These are phyloP conservation scores for Pyrrhoderma lamaoense DNA, from an alignment of 1,284 basidiomycete genomes.

Conservation along the genomic window DNA sequence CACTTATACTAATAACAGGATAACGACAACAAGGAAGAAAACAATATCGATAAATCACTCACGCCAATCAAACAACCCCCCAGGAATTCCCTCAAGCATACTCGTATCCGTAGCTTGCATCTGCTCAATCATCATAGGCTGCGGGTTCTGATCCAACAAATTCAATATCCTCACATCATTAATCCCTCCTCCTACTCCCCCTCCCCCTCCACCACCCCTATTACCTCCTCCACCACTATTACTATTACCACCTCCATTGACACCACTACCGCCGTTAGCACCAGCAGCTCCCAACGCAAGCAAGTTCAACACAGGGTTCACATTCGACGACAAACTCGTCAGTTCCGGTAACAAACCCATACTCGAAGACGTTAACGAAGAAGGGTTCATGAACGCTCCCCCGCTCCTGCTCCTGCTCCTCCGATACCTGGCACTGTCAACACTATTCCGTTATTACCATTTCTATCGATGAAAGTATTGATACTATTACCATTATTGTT, in stretches of 20 bases:
- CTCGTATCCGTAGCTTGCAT: conserved; percentile 62
- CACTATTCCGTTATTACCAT: no score
- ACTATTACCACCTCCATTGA: no score
- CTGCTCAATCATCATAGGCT: conserved; percentile 48
- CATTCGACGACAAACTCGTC: conserved; percentile 30
- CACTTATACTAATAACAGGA: no score
- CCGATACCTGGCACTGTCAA: no score
- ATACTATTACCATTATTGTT: no score
- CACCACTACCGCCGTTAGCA: no score
- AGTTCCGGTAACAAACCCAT: no score
- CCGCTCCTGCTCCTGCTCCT: conserved; percentile 18
- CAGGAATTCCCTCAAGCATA: conserved; percentile 74
- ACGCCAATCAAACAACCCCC: conserved; percentile 87
- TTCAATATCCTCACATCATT: conserved; percentile 46
- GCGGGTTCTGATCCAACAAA: conserved; percentile 52
- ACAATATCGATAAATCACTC: conserved; percentile 26
- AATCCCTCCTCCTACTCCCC: neutral
- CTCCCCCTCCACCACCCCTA: conserved; percentile 24
- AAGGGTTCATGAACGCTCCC: conserved; percentile 5
- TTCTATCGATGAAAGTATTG: no score
- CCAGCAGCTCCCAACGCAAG: conserved; percentile 5
- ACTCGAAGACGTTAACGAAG: no score
- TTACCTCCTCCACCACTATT: conserved; percentile 3
- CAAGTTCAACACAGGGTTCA: conserved; percentile 50
- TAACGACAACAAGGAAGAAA: neutral